Evolutionary conservation across 768 basidiomycete genomes (phyloP), one percentile per base, ranked within the genome.

Genomic region (Favolaschia claudopus): DNA sequence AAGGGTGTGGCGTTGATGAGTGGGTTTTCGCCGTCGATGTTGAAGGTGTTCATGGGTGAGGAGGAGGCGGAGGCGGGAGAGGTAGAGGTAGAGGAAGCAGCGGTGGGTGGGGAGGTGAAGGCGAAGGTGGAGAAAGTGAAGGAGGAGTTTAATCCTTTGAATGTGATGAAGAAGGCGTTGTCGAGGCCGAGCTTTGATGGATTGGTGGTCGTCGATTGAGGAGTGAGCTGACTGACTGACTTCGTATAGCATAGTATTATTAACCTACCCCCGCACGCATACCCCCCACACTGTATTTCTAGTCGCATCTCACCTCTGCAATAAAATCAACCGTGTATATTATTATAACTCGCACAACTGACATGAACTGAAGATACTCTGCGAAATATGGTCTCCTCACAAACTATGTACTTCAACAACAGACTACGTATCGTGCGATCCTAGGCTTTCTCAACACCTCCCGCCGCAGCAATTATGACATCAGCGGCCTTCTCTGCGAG

Each of bases 11-110:
- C 87, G 45, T 72, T 91, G 68, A 73, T 91, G 75, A 88, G 80
- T 67, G 90, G 89, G 44, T 90, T 86, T 66, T 87, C 86, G 48
- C 79, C 85, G 22, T 78, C 83, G 55, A 76, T 89, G 80, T 70
- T 91, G 76, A 91, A 90, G 76, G 78, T 85, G 60, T 90, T 91
- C 64, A 83, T 90, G 81, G 85, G 81, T 7, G 83, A 80, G 43
- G 74, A 69, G 8, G 77, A 72, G 20, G 76, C 72, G 67, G 71
- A 77, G 13, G 69, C 78, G n/a, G n/a, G n/a, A 37, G 66, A 63
- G 44, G 68, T 58, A 20, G 38, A 50, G 33, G 33, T 34, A 9
- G 33, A 34, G n/a, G n/a, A n/a, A n/a, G n/a, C n/a, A n/a, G n/a
- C n/a, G n/a, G 36, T 63, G 63, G 53, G 69, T 66, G 28, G 63